These are phyloP conservation scores for Phlegmacium glaucopus DNA, from an alignment of 768 basidiomycete species.

Conservation along the genomic window DNA sequence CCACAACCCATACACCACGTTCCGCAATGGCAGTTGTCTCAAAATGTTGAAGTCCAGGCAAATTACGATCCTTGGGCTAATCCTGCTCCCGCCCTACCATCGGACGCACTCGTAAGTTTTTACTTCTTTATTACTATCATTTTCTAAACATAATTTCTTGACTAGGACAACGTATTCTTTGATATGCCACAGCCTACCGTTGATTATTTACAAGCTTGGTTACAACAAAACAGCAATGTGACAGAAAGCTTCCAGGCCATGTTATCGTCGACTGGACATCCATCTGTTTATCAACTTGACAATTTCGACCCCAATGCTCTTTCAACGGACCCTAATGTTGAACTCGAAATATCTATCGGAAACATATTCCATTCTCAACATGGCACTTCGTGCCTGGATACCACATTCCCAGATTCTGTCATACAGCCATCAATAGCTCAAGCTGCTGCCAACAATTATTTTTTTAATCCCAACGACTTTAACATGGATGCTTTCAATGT, in stretches of 20 bases:
- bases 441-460: not conserved
- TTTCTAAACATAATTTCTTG: not conserved
- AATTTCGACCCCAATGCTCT: conserved; percentile 29
- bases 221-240: not conserved
- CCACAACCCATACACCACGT: too few species aligned
- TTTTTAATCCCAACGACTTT: too few species aligned
- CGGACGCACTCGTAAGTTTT: not conserved
- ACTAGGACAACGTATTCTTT: not conserved
- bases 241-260: conserved; percentile 5
- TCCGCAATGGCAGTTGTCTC: too few species aligned
- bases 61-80: not conserved
- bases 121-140: not conserved
- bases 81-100: not conserved
- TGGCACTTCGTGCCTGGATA: conserved; percentile 6
- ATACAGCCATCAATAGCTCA: not conserved
- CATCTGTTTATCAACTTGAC: conserved; percentile 32
- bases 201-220: not conserved
- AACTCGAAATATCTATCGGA: conserved; percentile 35
- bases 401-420: not conserved
- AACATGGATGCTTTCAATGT: not conserved
- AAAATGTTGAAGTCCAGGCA: not conserved
- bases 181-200: not conserved
- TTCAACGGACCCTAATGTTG: conserved; percentile 30
- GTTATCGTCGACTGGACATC: conserved; percentile 27
- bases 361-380: conserved; percentile 7